Conservation (phyloP, 495 filamentous ascomycete genomes). For the Podospora pseudopauciseta region DNA sequence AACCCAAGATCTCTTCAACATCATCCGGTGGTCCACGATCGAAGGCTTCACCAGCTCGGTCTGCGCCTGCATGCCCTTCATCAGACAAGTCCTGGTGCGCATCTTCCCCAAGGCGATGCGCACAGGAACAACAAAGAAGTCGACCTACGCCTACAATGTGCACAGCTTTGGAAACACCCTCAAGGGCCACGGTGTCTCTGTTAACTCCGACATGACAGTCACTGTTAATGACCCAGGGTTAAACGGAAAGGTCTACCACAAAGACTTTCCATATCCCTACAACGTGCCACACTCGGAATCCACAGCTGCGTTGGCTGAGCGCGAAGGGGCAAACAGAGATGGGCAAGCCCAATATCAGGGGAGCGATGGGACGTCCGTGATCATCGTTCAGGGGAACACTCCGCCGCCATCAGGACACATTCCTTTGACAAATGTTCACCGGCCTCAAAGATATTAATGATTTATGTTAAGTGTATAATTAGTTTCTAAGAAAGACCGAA, state of each 20-base stretch:
- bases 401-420: background rate
- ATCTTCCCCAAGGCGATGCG: conserved; percentile 15
- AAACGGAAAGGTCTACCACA: background rate
- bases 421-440: background rate
- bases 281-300: background rate
- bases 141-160: background rate
- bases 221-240: background rate
- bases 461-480: background rate
- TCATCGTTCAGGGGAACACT: background rate
- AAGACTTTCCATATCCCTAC: background rate
- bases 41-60: conserved; percentile 29
- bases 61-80: conserved; percentile 31
- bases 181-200: background rate
- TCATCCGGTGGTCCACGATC: conserved; percentile 29
- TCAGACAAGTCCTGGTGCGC: conserved; percentile 26
- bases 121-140: background rate
- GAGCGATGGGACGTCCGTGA: background rate
- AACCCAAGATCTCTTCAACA: conserved; percentile 17
- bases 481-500: background rate
- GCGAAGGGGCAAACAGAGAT: background rate
- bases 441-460: background rate
- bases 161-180: background rate
- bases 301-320: background rate
- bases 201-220: background rate
- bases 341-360: background rate